Conservation (phyloP, 2,329 filamentous ascomycete species). For the Xylaria sp. region DNA sequence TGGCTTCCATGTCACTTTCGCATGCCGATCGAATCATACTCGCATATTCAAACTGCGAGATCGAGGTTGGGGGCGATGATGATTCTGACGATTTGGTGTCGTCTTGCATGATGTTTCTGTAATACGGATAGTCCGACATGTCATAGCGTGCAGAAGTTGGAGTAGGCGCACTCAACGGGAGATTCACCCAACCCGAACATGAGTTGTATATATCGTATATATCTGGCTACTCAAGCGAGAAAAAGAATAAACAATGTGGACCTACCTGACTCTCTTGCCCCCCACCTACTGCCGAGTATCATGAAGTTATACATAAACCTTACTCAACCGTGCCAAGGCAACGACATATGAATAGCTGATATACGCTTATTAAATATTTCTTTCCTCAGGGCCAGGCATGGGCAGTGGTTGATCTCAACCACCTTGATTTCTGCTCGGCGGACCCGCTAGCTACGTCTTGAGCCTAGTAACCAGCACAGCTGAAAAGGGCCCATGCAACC, state of each 20-base stretch:
- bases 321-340: conserved; percentile 15
- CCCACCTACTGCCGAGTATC: conserved; percentile 12
- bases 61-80: conserved; percentile 8
- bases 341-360: conserved; percentile 2
- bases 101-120: conserved; percentile 22
- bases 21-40: conserved; percentile 30
- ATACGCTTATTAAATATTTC: neutral
- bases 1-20: conserved; percentile 29
- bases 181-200: conserved; percentile 3
- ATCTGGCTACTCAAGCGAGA: conserved; percentile 20
- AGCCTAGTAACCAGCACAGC: conserved; percentile 2
- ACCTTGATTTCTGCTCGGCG: conserved; percentile 1
- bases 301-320: conserved; percentile 15
- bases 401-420: neutral
- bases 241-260: conserved; percentile 13
- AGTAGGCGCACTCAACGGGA: conserved; percentile 18
- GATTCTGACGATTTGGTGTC: conserved; percentile 10
- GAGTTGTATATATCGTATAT: conserved; percentile 22
- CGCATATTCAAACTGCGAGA: neutral
- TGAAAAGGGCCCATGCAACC: conserved; percentile 2
- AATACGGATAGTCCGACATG: conserved; percentile 12
- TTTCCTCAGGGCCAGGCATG: neutral
- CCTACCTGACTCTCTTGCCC: neutral
- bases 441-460: conserved; percentile 12
- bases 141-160: conserved; percentile 34